Percentiles rank a stretch among this genome's conserved stretches.
phyloP scores from a whole-genome alignment of 805 yeast species.

The Metschnikowia corniflorae region DNA sequence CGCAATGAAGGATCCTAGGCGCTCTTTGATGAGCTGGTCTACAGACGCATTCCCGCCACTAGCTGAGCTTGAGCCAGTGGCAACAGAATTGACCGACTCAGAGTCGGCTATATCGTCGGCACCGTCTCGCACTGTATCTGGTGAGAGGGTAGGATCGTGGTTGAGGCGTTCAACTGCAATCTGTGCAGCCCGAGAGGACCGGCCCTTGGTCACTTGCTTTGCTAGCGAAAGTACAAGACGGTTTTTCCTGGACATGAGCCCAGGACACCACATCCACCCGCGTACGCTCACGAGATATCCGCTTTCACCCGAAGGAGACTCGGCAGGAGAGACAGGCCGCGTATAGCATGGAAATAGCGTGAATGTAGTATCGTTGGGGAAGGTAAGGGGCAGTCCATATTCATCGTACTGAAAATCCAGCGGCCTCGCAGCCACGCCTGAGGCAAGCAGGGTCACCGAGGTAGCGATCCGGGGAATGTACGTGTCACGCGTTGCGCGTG shows the following conservation, averaged over 20 bases:
- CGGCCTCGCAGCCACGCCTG: constrained; percentile 37
- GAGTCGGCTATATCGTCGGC: constrained; percentile 9
- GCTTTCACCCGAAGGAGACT: constrained; percentile 16
- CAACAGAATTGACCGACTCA: constrained; percentile 12
- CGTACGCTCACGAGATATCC: constrained; percentile 57
- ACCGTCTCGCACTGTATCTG: constrained; percentile 3
- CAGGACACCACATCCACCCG: constrained; percentile 73
- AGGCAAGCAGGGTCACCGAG: constrained; percentile 46
- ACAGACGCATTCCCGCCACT: constrained; percentile 7
- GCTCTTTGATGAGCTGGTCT: constrained; percentile 54
- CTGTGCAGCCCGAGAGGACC: constrained; percentile 18
- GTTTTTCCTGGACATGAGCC: constrained; percentile 67
- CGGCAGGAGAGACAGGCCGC: constrained; percentile 18
- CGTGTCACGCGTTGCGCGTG: constrained; percentile 53
- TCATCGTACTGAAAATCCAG: constrained; percentile 17
- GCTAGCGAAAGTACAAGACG: constrained; percentile 64
- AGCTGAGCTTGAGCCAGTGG: constrained; percentile 8
- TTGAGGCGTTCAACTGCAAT: constrained; percentile 16
- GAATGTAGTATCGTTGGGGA: constrained; percentile 60
- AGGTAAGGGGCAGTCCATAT: constrained; percentile 18
- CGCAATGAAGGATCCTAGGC: constrained; percentile 70
- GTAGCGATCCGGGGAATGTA: constrained; percentile 52
- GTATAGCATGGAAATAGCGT: constrained; percentile 44
- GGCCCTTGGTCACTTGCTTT: constrained; percentile 55
- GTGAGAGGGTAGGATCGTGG: constrained; percentile 10